Percentiles rank a stretch among this genome's conserved stretches.
Evolutionary conservation across 352 stramenopile species (phyloP).

Genomic region (Pythium brassicae): DNA sequence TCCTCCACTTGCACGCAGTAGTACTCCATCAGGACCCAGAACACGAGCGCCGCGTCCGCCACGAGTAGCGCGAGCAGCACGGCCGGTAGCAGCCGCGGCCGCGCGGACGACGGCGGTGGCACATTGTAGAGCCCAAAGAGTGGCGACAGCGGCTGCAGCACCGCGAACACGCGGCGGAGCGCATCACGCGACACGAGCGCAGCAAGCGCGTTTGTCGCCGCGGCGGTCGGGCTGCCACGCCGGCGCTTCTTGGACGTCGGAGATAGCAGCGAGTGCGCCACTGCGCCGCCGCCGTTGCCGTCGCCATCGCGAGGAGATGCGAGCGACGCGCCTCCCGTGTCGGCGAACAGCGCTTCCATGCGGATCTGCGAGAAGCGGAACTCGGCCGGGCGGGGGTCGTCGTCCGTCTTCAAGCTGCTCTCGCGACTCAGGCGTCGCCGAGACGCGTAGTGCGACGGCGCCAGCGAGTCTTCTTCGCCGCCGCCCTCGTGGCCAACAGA

Average conservation of each 20-base stretch:
- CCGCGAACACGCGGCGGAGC: constrained; percentile 14
- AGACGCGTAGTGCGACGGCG: neutral
- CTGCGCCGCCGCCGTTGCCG: neutral
- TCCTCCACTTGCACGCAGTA: constrained; percentile 86
- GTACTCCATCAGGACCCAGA: constrained; percentile 81
- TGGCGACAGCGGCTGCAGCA: constrained; percentile 48
- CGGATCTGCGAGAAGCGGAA: constrained; percentile 75
- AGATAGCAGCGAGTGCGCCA: constrained; percentile 14
- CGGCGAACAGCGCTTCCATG: constrained; percentile 70
- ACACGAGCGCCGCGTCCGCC: constrained; percentile 52
- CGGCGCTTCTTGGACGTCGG: constrained; percentile 17
- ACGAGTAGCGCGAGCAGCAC: constrained; percentile 62
- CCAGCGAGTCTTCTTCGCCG: constrained; percentile 1
- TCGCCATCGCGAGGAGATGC: constrained; percentile 7
- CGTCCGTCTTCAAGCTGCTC: neutral
- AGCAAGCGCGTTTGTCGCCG: constrained; percentile 11
- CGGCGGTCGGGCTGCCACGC: neutral
- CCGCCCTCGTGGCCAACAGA: neutral
- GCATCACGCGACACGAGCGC: constrained; percentile 13
- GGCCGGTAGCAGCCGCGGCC: constrained; percentile 36
- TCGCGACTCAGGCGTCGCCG: neutral
- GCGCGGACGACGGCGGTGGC: constrained; percentile 12
- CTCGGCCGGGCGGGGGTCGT: constrained; percentile 48
- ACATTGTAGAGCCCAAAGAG: constrained; percentile 61
- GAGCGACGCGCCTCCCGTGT: constrained; percentile 4